Evolutionary conservation across 768 basidiomycete species (phyloP).

Genomic region (Podaxis carcinomalis): DNA sequence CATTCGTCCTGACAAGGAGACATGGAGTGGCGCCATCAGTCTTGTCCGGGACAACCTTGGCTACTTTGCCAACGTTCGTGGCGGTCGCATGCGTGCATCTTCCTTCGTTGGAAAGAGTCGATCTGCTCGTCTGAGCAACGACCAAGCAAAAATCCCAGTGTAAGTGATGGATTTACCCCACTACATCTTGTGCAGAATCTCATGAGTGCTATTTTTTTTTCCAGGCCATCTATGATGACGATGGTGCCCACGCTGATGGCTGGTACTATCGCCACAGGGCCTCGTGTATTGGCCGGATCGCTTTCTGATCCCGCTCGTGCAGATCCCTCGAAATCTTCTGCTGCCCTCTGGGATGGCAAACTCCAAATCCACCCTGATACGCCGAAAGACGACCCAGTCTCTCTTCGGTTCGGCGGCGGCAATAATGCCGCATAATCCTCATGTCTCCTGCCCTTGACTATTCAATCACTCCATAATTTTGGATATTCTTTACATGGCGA

Average conservation of each 20-base stretch:
- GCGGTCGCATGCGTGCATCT: slow-evolving; percentile 83
- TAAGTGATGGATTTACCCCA: slow-evolving; percentile 16
- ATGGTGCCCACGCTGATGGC: slow-evolving; percentile 48
- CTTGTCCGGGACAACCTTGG: slow-evolving; percentile 83
- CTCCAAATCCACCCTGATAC: slow-evolving; percentile 89
- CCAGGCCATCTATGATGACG: slow-evolving; percentile 36
- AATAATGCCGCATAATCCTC: neutral
- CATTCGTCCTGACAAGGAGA: slow-evolving; percentile 50
- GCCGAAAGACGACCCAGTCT: slow-evolving; percentile 55
- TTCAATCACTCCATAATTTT: neutral
- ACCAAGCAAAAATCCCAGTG: slow-evolving; percentile 49
- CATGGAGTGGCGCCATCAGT: slow-evolving; percentile 78
- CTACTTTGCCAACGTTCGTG: slow-evolving; percentile 79
- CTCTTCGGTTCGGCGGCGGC: slow-evolving; percentile 5
- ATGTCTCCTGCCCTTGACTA: neutral
- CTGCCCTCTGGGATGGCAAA: slow-evolving; percentile 81
- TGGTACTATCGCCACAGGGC: slow-evolving; percentile 60
- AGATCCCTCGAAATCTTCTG: slow-evolving; percentile 78
- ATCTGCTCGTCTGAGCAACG: slow-evolving; percentile 47
- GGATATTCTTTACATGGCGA: neutral
- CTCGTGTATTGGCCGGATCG: slow-evolving; percentile 46
- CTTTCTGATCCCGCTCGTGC: slow-evolving; percentile 71
- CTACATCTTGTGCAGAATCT: neutral
- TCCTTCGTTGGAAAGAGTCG: slow-evolving; percentile 83
- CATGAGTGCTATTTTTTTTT: slow-evolving; percentile 9